Percentiles rank a stretch among this genome's conserved stretches.
phyloP scores from a whole-genome alignment of 2,329 filamentous ascomycete species.

The Aphanoascus verrucosus region DNA sequence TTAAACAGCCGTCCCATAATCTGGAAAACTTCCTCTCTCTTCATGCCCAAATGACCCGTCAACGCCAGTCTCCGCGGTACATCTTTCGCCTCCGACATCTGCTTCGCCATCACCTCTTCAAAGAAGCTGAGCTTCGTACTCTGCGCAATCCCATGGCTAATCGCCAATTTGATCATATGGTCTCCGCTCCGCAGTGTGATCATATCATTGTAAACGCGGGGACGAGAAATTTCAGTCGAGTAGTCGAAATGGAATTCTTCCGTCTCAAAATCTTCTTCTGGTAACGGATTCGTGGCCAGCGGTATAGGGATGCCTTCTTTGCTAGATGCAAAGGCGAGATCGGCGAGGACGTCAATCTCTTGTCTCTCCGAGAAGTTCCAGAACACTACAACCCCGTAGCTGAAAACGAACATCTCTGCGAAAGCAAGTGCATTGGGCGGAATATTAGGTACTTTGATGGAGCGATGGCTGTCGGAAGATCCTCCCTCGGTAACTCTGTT shows the following conservation, averaged over 20 bases:
- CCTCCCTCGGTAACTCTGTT: slow-evolving; percentile 15
- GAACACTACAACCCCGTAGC: slow-evolving; percentile 93
- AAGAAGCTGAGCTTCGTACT: slow-evolving; percentile 95
- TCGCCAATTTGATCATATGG: slow-evolving; percentile 98
- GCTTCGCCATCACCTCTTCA: slow-evolving; percentile 88
- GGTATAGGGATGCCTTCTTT: slow-evolving; percentile 38
- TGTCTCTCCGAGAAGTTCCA: slow-evolving; percentile 98
- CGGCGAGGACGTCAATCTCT: slow-evolving; percentile 91
- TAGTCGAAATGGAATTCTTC: slow-evolving; percentile 99
- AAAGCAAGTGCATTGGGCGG: slow-evolving; percentile 64
- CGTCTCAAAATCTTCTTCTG: slow-evolving; percentile 87
- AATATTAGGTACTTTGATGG: slow-evolving; percentile 28
- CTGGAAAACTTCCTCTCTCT: slow-evolving; percentile 78
- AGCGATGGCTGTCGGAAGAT: not conserved
- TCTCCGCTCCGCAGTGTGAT: slow-evolving; percentile 89
- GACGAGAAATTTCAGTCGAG: slow-evolving; percentile 70
- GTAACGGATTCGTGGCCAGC: slow-evolving; percentile 66
- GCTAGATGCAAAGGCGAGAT: slow-evolving; percentile 67
- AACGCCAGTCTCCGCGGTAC: slow-evolving; percentile 81
- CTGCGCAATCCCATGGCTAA: slow-evolving; percentile 93
- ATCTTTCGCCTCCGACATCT: slow-evolving; percentile 86
- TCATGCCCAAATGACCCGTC: slow-evolving; percentile 85
- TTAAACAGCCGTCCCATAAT: slow-evolving; percentile 86
- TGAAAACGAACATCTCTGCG: slow-evolving; percentile 94
- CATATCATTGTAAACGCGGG: slow-evolving; percentile 97